phyloP scores from a whole-genome alignment of 2,329 filamentous ascomycete genomes.

The Byssothecium circinans region DNA sequence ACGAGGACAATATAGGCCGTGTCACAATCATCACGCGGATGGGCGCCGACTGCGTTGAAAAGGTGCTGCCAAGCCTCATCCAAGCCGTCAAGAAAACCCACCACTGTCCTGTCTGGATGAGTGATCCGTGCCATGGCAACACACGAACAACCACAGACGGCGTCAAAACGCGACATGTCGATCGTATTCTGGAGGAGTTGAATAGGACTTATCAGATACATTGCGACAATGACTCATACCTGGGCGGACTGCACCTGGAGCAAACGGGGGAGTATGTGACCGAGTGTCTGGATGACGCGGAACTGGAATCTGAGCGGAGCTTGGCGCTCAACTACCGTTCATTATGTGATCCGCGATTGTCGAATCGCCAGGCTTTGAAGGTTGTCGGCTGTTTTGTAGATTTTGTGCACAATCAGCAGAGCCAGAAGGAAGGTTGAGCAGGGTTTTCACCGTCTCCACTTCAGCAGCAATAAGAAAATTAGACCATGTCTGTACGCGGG shows the following conservation, averaged over 20 bases:
- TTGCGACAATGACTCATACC: neutral
- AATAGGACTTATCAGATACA: constrained; percentile 2
- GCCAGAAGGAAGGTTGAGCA: too few relatives aligned
- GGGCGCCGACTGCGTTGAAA: constrained; percentile 5
- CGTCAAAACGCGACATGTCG: constrained; percentile 9
- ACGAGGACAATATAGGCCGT: constrained; percentile 3
- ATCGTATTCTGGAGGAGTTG: constrained; percentile 8
- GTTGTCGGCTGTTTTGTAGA: neutral
- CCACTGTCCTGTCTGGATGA: constrained; percentile 9
- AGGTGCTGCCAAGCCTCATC: constrained; percentile 9
- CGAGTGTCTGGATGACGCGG: constrained; percentile 2
- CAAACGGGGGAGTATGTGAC: constrained; percentile 13
- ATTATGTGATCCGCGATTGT: constrained; percentile 9
- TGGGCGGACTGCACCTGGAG: constrained; percentile 14
- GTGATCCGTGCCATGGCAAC: constrained; percentile 17
- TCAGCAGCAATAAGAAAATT: too few relatives aligned
- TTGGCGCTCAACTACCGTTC: constrained; percentile 3
- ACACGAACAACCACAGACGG: constrained; percentile 6
- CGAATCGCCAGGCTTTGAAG: constrained; percentile 2
- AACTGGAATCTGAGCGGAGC: neutral
- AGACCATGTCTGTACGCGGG: too few relatives aligned
- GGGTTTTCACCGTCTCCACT: too few relatives aligned
- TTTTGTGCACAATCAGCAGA: too few relatives aligned
- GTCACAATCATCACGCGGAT: constrained; percentile 14
- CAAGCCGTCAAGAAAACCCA: constrained; percentile 4